Evolutionary conservation across 2,329 filamentous ascomycete species (phyloP).

Genomic region (Penicillium capsulatum): DNA sequence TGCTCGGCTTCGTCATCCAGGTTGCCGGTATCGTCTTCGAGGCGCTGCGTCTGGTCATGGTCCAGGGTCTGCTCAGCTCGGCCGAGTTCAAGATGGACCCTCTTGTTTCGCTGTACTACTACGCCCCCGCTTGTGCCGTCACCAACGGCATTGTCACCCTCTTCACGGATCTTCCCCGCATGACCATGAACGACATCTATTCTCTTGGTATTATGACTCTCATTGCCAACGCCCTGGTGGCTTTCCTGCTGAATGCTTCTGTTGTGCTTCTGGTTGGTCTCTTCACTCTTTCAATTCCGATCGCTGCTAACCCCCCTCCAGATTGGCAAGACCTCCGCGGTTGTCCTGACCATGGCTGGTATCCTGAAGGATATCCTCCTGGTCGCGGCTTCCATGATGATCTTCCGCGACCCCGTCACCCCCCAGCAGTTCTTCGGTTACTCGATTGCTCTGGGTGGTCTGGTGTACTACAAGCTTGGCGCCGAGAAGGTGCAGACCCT

Average conservation of each 20-base stretch:
- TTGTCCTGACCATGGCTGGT: constrained; percentile 76
- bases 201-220: constrained; percentile 62
- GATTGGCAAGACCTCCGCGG: constrained; percentile 79
- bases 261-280: constrained; percentile 71
- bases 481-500: constrained; percentile 51
- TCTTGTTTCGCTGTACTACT: constrained; percentile 82
- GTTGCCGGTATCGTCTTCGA: constrained; percentile 71
- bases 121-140: constrained; percentile 71
- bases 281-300: neutral
- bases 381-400: constrained; percentile 66
- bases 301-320: constrained; percentile 35
- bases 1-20: constrained; percentile 62
- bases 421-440: constrained; percentile 70
- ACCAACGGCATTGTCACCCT: constrained; percentile 69
- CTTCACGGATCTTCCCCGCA: constrained; percentile 59
- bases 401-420: constrained; percentile 68
- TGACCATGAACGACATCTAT: constrained; percentile 70
- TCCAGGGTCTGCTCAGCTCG: constrained; percentile 69
- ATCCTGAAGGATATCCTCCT: constrained; percentile 82
- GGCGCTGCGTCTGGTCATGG: constrained; percentile 74
- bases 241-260: constrained; percentile 73
- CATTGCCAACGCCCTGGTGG: constrained; percentile 66
- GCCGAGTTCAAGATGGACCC: constrained; percentile 81
- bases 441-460: constrained; percentile 60
- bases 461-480: constrained; percentile 63